Evolutionary conservation across 768 basidiomycete genomes (phyloP).

Genomic region (Rhizopogon roseolus): DNA sequence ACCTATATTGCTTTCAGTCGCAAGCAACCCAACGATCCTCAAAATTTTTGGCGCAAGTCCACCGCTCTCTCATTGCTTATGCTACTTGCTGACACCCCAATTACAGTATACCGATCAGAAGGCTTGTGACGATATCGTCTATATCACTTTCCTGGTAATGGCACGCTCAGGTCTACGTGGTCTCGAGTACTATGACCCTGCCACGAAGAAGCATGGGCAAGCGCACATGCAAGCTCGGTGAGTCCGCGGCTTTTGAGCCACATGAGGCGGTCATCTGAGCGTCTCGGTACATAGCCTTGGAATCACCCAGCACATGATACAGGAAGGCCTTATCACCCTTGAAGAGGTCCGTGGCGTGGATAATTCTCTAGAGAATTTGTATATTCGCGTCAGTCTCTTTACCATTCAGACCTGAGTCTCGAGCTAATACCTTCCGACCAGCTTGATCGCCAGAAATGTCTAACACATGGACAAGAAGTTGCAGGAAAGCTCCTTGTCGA

Average conservation of each 20-base stretch:
- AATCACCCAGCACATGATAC: slow-evolving; percentile 76
- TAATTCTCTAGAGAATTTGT: slow-evolving; percentile 62
- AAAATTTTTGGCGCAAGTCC: slow-evolving; percentile 69
- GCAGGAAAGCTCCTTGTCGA: slow-evolving; percentile 74
- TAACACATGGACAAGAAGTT: slow-evolving; percentile 58
- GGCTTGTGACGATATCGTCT: slow-evolving; percentile 75
- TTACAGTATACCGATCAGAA: slow-evolving; percentile 59
- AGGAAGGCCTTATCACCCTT: slow-evolving; percentile 62
- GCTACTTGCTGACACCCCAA: not conserved
- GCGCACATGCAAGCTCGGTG: slow-evolving; percentile 90
- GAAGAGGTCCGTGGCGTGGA: slow-evolving; percentile 58
- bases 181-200: slow-evolving; percentile 80
- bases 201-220: slow-evolving; percentile 78
- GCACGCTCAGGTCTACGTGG: slow-evolving; percentile 77
- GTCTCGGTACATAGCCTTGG: slow-evolving; percentile 48
- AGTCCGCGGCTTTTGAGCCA: slow-evolving; percentile 10
- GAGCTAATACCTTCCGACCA: slow-evolving; percentile 17
- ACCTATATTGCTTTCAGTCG: slow-evolving; percentile 39
- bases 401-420: not conserved
- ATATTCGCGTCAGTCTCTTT: slow-evolving; percentile 50
- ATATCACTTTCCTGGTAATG: slow-evolving; percentile 80
- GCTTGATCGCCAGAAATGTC: slow-evolving; percentile 70
- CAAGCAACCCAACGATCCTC: slow-evolving; percentile 70
- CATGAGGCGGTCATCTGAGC: slow-evolving; percentile 3
- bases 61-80: not conserved